A percentile compares a stretch with the other conserved stretches of the same genome.
phyloP scores from a whole-genome alignment of 495 filamentous ascomycete genomes.

The Platismatia glauca region DNA sequence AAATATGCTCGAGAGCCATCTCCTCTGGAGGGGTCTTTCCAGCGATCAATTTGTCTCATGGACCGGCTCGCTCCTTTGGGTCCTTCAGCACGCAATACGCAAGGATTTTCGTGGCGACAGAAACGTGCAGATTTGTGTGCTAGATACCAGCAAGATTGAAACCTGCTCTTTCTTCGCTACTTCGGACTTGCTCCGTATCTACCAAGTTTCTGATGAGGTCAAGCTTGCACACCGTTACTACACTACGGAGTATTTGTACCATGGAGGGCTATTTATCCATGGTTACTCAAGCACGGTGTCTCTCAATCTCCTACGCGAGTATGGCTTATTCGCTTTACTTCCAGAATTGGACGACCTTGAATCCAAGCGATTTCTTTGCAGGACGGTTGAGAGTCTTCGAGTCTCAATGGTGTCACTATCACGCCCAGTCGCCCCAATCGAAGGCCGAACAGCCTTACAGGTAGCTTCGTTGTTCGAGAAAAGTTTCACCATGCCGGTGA shows the following conservation, averaged over 20 bases:
- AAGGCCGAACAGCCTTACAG: background rate
- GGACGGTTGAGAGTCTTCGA: background rate
- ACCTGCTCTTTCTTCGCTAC: background rate
- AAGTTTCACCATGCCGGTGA: background rate
- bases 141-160: background rate
- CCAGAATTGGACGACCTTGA: background rate
- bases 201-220: background rate
- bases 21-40: background rate
- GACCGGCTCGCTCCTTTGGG: conserved; percentile 2
- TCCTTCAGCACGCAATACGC: background rate
- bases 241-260: background rate
- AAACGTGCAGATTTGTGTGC: background rate
- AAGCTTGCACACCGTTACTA: background rate
- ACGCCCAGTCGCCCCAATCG: background rate
- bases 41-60: background rate
- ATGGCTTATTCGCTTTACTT: background rate
- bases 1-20: background rate
- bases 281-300: background rate
- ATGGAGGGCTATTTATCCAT: background rate
- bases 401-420: background rate
- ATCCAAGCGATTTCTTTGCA: background rate
- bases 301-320: background rate
- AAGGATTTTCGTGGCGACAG: background rate
- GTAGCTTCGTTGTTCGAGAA: background rate
- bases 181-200: background rate